These are phyloP conservation scores for Mortierella sp. DNA, from an alignment of 371 early-diverging fungal species.

Conservation along the genomic window DNA sequence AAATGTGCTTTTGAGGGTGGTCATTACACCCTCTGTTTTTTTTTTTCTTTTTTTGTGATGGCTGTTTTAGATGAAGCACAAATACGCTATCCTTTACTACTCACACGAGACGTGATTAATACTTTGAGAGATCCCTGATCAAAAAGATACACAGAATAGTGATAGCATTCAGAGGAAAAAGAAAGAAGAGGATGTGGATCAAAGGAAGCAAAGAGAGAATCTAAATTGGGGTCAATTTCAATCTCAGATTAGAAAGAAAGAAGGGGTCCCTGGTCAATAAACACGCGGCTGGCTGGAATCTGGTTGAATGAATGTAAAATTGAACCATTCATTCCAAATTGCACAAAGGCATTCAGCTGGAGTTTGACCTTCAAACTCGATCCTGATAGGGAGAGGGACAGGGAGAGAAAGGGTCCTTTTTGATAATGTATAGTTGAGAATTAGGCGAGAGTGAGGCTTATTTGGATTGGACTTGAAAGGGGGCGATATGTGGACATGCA, in stretches of 20 bases:
- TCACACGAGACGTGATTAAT: not conserved
- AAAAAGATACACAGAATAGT: conserved; percentile 4
- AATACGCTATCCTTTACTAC: not conserved
- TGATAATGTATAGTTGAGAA: not conserved
- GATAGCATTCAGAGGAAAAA: not conserved
- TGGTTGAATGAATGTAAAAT: not conserved
- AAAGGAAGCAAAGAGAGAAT: conserved; percentile 10
- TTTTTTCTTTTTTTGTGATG: too few relatives aligned
- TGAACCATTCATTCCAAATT: conserved; percentile 9
- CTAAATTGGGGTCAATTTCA: too few relatives aligned
- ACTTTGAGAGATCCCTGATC: not conserved
- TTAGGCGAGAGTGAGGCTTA: not conserved
- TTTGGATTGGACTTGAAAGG: not conserved
- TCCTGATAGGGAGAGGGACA: not conserved
- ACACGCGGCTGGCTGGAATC: not conserved
- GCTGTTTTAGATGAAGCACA: not conserved
- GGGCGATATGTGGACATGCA: not conserved
- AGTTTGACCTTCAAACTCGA: not conserved
- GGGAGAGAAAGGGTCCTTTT: conserved; percentile 3
- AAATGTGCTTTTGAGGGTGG: not conserved
- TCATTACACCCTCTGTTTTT: not conserved
- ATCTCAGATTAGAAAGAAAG: not conserved
- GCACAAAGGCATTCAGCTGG: conserved; percentile 6
- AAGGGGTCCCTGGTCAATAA: not conserved
- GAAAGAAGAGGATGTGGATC: not conserved